Evolutionary conservation across 78 protist genomes (phyloP).

Genomic region (Dictyostelium firmibasis): DNA sequence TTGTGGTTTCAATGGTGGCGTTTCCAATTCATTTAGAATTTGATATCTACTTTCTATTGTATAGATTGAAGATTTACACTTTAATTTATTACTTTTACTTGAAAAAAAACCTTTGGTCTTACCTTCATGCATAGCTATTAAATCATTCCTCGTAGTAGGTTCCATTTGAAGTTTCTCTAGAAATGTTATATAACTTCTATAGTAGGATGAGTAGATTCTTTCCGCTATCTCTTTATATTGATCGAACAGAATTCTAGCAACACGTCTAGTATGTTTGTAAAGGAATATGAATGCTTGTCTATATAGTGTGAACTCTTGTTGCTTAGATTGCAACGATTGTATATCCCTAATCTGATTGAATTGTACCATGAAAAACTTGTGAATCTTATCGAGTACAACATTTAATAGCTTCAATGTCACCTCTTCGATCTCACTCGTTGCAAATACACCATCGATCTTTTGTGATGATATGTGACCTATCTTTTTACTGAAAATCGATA

Average conservation of each 20-base stretch:
- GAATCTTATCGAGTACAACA: slow-evolving; percentile 39
- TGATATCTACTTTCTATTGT: slow-evolving; percentile 30
- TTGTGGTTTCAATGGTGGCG: slow-evolving; percentile 30
- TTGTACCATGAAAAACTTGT: slow-evolving; percentile 26
- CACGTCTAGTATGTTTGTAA: slow-evolving; percentile 28
- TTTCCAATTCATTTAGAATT: slow-evolving; percentile 16
- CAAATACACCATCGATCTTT: slow-evolving; percentile 44
- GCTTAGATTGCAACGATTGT: slow-evolving; percentile 13
- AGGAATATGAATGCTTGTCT: slow-evolving; percentile 69
- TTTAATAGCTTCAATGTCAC: not conserved
- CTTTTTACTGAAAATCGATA: slow-evolving; percentile 52
- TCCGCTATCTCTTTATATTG: slow-evolving; percentile 56
- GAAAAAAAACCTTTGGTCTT: slow-evolving; percentile 56
- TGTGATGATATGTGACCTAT: slow-evolving; percentile 61
- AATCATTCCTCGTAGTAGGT: slow-evolving; percentile 30
- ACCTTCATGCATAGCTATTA: slow-evolving; percentile 21
- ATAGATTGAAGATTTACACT: slow-evolving; percentile 21
- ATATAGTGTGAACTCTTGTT: slow-evolving; percentile 60
- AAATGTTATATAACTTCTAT: slow-evolving; percentile 17
- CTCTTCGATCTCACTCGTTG: slow-evolving; percentile 21
- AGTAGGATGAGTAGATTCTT: slow-evolving; percentile 12
- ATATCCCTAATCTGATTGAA: slow-evolving; percentile 33
- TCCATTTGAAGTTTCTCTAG: slow-evolving; percentile 41
- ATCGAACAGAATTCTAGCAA: slow-evolving; percentile 43
- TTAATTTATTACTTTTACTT: slow-evolving; percentile 43